Conservation (phyloP, 129 eudicot genomes). For the Pseudognaphalium luteoalbum region DNA sequence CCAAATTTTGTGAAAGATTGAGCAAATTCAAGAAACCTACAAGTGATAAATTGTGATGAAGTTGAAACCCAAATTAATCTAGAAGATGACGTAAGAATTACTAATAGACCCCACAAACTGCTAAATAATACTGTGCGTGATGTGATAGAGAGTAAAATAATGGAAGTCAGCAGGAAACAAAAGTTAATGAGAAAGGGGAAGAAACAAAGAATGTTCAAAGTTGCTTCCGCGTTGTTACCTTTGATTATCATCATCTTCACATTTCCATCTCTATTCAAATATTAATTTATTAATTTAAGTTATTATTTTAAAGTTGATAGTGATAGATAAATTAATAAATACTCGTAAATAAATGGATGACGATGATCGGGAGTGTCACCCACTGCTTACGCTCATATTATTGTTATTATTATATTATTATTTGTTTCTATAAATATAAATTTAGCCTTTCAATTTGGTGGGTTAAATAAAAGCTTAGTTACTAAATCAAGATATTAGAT, state of each 20-base stretch:
- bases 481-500: no score
- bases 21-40: not conserved
- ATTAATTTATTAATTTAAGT: no score
- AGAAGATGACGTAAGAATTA: conserved; percentile 26
- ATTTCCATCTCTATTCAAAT: not conserved
- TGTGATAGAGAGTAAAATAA: conserved; percentile 9
- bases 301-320: not conserved
- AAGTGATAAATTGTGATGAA: not conserved
- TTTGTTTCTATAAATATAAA: no score
- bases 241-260: not conserved
- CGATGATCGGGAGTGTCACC: conserved; percentile 25
- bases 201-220: conserved; percentile 42
- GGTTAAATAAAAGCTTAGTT: no score
- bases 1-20: not conserved
- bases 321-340: not conserved
- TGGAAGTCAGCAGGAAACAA: conserved; percentile 14
- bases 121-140: not conserved
- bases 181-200: conserved; percentile 8
- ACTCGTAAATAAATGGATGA: not conserved
- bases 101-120: conserved; percentile 1
- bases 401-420: no score
- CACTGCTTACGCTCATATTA: conserved; percentile 32
- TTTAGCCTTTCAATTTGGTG: no score
- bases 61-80: not conserved
- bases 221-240: conserved; percentile 50